Evolutionary conservation across 176 grass and related monocot species (phyloP), one percentile per base, ranked within the genome.

Genomic region (Puya raimondii): DNA sequence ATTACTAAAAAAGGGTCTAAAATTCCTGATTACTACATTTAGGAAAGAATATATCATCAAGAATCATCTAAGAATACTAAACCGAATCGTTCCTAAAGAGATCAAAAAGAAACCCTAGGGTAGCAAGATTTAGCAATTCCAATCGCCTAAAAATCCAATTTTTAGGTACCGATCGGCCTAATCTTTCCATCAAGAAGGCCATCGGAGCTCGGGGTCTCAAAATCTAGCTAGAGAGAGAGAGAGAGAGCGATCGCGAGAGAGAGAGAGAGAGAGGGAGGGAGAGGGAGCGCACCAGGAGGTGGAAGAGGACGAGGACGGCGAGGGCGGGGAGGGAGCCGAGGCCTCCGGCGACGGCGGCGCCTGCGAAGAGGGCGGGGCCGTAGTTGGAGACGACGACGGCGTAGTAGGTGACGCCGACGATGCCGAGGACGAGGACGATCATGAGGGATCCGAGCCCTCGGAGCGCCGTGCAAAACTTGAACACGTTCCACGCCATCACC

Each of bases 391-490:
- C 78, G 59, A 92, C 93, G 67, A 97, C 74, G 68, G 93, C 86
- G 79, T 92, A 97, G 74, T 97, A 92, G 70, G 86, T 97, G 70
- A 97, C 74, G 10, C 81, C 81, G 17, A 96, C 77, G 70, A 96
- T 92, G 81, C 85, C 80, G 67, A 96, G 84, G 59, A 96, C 93
- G 51, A 96, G 79, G 21, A 92, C 69, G 76, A 96, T 91, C 93
- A 96, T 96, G 81, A 96, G 72, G 67, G 93, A 96, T 63, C 93
- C 93, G 47, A 96, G 84, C 29, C 88, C 93, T 68, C 76, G 63
- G 59, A 96, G 80, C 29, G 93, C 88, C 64, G 93, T 96, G 86
- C 93, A 96, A 84, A 96, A 96, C 68, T 85, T 82, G 84, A 92
- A 97, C 10, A 90, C 89, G 84, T 92, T 92, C 93, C 93, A 92